phyloP scores from a whole-genome alignment of 1,284 basidiomycete species.

The Ustilago shanxiensis region DNA sequence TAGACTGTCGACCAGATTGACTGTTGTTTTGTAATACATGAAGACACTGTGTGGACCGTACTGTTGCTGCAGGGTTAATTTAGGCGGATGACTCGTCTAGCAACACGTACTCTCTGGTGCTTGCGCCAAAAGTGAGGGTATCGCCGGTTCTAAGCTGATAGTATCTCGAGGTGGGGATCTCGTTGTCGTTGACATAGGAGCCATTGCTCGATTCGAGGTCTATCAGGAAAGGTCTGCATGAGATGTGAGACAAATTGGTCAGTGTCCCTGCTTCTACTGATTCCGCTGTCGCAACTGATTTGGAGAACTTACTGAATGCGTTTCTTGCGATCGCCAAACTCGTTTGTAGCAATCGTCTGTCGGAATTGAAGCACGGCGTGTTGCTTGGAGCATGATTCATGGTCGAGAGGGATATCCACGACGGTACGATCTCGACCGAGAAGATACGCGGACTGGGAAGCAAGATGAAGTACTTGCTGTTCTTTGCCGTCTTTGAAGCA shows the following conservation, averaged over 20 bases:
- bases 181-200: conserved; percentile 87
- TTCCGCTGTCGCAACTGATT: too few relatives aligned
- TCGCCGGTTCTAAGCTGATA: conserved; percentile 90
- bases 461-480: conserved; percentile 71
- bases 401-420: conserved; percentile 86
- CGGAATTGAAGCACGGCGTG: conserved; percentile 97
- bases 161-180: conserved; percentile 86
- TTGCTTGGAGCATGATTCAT: conserved; percentile 98
- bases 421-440: conserved; percentile 83
- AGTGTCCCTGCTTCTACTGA: too few relatives aligned
- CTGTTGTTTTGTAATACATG: not conserved
- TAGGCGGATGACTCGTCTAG: conserved; percentile 56
- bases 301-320: conserved; percentile 26
- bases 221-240: conserved; percentile 76
- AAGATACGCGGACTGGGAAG: conserved; percentile 89
- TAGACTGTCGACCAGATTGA: not conserved
- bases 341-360: conserved; percentile 85
- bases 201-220: conserved; percentile 97
- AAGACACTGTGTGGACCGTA: not conserved
- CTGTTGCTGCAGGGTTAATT: not conserved
- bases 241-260: too few relatives aligned
- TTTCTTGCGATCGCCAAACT: conserved; percentile 82
- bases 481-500: conserved; percentile 96
- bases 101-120: conserved; percentile 63
- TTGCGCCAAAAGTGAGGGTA: conserved; percentile 66